phyloP scores from a whole-genome alignment of 2,329 filamentous ascomycete species.

The Beauveria medogensis region DNA sequence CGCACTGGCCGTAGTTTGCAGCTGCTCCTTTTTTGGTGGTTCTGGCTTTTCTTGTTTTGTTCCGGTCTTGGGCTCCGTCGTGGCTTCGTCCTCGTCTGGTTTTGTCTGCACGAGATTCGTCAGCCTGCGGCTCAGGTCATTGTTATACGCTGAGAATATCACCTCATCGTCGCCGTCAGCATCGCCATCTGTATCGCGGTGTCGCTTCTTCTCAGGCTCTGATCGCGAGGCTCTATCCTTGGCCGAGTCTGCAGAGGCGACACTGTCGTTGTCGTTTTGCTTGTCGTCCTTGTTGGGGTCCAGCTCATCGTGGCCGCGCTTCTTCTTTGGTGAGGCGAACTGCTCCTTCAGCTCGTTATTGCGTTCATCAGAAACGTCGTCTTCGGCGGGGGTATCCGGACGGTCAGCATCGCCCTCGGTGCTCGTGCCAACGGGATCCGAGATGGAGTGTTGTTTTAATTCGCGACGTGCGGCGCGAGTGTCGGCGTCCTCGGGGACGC shows the following conservation, averaged over 20 bases:
- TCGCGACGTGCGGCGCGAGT: slow-evolving; percentile 57
- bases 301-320: slow-evolving; percentile 52
- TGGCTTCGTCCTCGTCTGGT: neutral
- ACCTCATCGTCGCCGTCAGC: neutral
- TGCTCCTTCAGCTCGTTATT: slow-evolving; percentile 37
- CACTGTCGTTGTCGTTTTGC: slow-evolving; percentile 35
- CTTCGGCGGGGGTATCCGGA: slow-evolving; percentile 28
- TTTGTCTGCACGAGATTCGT: slow-evolving; percentile 5
- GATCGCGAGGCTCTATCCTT: slow-evolving; percentile 37
- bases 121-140: slow-evolving; percentile 6
- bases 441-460: slow-evolving; percentile 56
- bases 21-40: slow-evolving; percentile 19
- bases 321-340: slow-evolving; percentile 57
- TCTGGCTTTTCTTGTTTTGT: slow-evolving; percentile 9
- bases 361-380: slow-evolving; percentile 22
- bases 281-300: slow-evolving; percentile 39
- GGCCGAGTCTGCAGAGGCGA: slow-evolving; percentile 35
- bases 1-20: slow-evolving; percentile 45
- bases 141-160: neutral
- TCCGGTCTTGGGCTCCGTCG: neutral
- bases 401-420: slow-evolving; percentile 17
- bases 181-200: slow-evolving; percentile 42
- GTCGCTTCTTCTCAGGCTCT: slow-evolving; percentile 59
- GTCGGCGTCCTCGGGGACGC: slow-evolving; percentile 48
- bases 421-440: slow-evolving; percentile 31